phyloP scores from a whole-genome alignment of 1,284 basidiomycete genomes.

The Marasmius tenuissimus region DNA sequence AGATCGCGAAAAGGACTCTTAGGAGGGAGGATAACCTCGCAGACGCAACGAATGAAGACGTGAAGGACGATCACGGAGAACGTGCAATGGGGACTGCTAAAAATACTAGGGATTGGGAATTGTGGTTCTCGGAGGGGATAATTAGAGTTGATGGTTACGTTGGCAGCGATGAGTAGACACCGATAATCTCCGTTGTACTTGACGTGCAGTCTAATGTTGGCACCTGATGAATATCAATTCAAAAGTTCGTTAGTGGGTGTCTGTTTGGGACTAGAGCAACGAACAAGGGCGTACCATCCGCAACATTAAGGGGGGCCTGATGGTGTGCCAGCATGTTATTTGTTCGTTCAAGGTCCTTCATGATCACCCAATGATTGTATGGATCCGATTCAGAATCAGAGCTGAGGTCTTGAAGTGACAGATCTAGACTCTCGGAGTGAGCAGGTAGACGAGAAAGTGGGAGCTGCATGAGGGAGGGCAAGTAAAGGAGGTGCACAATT shows the following conservation, averaged over 20 bases:
- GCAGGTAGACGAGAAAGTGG: no score
- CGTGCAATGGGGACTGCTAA: background rate
- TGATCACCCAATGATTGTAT: background rate
- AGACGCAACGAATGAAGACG: background rate
- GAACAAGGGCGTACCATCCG: background rate
- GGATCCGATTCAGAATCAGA: background rate
- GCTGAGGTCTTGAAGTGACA: no score
- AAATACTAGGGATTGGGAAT: background rate
- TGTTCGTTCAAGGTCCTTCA: background rate
- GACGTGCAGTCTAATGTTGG: background rate
- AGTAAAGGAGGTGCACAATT: no score
- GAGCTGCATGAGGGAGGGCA: no score
- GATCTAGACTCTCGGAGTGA: no score
- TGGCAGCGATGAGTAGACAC: background rate
- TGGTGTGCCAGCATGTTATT: background rate
- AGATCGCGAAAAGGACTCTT: background rate
- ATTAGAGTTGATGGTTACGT: background rate
- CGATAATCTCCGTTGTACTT: background rate
- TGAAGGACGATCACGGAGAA: background rate
- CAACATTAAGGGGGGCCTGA: background rate
- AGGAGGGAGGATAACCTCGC: background rate
- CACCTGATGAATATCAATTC: background rate
- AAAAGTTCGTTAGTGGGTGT: background rate
- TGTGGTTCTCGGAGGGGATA: background rate
- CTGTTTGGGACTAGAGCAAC: background rate